phyloP scores from a whole-genome alignment of 208 protist species.

The Angomonas deanei region DNA sequence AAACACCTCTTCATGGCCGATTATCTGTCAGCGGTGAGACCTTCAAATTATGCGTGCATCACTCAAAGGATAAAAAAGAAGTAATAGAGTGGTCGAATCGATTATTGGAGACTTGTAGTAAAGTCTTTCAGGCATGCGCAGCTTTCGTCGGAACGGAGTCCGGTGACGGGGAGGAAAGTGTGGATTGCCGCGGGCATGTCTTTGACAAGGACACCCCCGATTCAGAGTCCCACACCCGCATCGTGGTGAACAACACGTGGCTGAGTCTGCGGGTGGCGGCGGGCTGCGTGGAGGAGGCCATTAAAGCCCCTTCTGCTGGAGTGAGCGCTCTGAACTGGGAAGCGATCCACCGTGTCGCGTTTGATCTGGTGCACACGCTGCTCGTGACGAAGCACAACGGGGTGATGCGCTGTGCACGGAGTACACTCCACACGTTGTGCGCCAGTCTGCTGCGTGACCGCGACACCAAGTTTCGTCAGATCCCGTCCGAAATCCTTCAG shows the following conservation, averaged over 20 bases:
- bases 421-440: constrained; percentile 45
- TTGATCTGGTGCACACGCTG: constrained; percentile 61
- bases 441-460: constrained; percentile 62
- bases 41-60: not conserved
- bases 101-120: constrained; percentile 41
- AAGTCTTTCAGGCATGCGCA: constrained; percentile 35
- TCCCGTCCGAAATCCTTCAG: constrained; percentile 60
- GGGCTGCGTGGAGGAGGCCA: constrained; percentile 26
- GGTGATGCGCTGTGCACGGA: constrained; percentile 77
- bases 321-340: constrained; percentile 24
- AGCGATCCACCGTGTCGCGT: constrained; percentile 34
- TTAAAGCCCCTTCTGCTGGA: not conserved
- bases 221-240: constrained; percentile 57
- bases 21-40: constrained; percentile 56
- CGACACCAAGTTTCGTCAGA: constrained; percentile 28
- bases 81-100: not conserved
- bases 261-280: constrained; percentile 71
- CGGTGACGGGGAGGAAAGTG: constrained; percentile 21
- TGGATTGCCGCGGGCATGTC: constrained; percentile 87
- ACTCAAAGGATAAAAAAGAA: not conserved
- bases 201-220: constrained; percentile 43
- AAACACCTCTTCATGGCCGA: constrained; percentile 55
- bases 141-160: constrained; percentile 22
- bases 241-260: constrained; percentile 89
- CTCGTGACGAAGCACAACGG: constrained; percentile 89